Evolutionary conservation across 2,329 filamentous ascomycete genomes (phyloP).

Genomic region (Huntiella bhutanensis): DNA sequence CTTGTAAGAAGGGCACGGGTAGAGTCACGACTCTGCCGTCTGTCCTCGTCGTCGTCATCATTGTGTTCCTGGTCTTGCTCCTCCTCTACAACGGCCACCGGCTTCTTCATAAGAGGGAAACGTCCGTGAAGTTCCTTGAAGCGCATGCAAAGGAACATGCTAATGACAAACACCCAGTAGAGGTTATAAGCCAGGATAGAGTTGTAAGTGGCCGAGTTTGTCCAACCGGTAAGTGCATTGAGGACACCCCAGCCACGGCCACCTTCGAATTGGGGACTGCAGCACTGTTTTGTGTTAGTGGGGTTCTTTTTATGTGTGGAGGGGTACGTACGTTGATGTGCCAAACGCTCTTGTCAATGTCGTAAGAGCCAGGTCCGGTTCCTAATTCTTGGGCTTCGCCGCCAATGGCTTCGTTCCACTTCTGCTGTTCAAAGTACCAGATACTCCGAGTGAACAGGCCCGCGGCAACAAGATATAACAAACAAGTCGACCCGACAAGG

Average conservation of each 20-base stretch:
- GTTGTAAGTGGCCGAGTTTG: slow-evolving; percentile 73
- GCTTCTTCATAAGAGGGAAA: slow-evolving; percentile 9
- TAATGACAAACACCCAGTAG: slow-evolving; percentile 61
- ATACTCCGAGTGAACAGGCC: slow-evolving; percentile 62
- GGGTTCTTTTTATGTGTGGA: neutral
- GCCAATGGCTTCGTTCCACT: slow-evolving; percentile 47
- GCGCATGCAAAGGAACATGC: slow-evolving; percentile 43
- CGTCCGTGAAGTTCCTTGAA: slow-evolving; percentile 36
- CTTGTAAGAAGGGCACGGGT: slow-evolving; percentile 8
- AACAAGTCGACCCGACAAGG: slow-evolving; percentile 62
- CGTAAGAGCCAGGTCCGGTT: slow-evolving; percentile 54
- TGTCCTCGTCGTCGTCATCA: neutral
- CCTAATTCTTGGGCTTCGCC: slow-evolving; percentile 33
- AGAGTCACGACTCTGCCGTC: slow-evolving; percentile 8
- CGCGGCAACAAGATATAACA: slow-evolving; percentile 68
- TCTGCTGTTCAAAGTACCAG: slow-evolving; percentile 53
- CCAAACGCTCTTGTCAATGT: slow-evolving; percentile 63
- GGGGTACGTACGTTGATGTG: slow-evolving; percentile 52
- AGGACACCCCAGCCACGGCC: slow-evolving; percentile 74
- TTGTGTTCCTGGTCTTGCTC: neutral
- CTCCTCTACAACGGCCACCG: neutral
- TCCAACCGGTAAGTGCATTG: slow-evolving; percentile 73
- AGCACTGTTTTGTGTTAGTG: slow-evolving; percentile 37
- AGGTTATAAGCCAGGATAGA: slow-evolving; percentile 75
- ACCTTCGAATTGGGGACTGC: slow-evolving; percentile 52